Base-by-base conservation (phyloP, 2,329 filamentous ascomycete species). In the Fusarium sp. region DNA sequence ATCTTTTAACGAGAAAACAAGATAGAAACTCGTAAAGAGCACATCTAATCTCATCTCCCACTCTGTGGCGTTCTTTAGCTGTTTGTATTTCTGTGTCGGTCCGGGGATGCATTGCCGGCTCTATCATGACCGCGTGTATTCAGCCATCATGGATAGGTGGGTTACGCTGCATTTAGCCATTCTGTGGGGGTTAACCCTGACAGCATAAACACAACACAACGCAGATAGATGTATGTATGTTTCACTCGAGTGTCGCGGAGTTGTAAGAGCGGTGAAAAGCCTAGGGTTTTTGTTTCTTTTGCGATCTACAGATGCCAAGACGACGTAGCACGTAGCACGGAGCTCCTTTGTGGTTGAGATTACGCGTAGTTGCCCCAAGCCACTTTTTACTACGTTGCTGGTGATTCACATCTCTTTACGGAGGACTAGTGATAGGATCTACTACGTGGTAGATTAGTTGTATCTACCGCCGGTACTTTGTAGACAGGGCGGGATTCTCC, bases 131-230 rank as follows among this genome's bases (percentile, higher is more conserved):
- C 57, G 21, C 26, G 26, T 52, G 33, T 24, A 35, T 59, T 59
- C 54, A 64, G 42, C 60, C 60, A 66, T 66, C 54, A 54, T 66
- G 48, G 46, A 53, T 57, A 46, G 24, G 24, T 44, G 54, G 24
- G 24, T 44, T 58, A 26, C 46, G 33, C 38, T 66, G 63, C 43
- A 65, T 66, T 66, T 49, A 66, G 29, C 63, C 60, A 64, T 41
- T 56, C 50, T 38, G 56, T 37, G 56, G 56, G 49, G 37, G 48
- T n/a, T 48, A 35, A 39, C 47, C 24, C 42, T 29, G 42, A 62
- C 57, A 41, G 24, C 47, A 43, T n/a, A 35, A 29, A 57, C 53
- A 48, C 48, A 44, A 47, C 35, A 12, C 29, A 28, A 29, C 56
- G 26, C 26, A 16, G 13, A 33, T 16, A 5, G 16, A 13, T 33